Evolutionary conservation across 2,329 filamentous ascomycete genomes (phyloP).

Genomic region (Trichophyton rubrum): DNA sequence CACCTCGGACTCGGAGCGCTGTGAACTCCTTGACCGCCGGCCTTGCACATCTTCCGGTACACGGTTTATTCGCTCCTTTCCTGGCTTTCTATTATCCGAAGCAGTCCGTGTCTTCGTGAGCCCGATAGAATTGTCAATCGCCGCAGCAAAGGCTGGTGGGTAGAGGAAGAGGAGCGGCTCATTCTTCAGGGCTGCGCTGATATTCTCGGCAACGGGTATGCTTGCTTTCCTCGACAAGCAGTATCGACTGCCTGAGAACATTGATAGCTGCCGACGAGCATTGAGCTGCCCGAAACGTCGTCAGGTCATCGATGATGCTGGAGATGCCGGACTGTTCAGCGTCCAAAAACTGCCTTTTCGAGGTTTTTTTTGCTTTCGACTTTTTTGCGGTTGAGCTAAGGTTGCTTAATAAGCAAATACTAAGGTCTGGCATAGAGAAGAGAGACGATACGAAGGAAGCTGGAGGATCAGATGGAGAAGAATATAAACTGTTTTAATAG

Average conservation of each 20-base stretch:
- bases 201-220: slow-evolving; percentile 26
- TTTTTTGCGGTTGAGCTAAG: background rate
- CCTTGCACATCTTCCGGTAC: background rate
- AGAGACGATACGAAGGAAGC: background rate
- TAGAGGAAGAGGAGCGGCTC: slow-evolving; percentile 37
- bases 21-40: background rate
- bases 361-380: slow-evolving; percentile 1
- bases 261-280: slow-evolving; percentile 17
- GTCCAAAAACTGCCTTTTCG: slow-evolving; percentile 3
- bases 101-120: background rate
- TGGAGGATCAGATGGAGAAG: background rate
- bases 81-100: slow-evolving; percentile 7
- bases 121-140: slow-evolving; percentile 8
- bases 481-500: background rate
- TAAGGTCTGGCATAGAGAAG: background rate
- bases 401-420: background rate
- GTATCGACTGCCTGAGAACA: slow-evolving; percentile 33
- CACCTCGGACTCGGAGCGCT: background rate
- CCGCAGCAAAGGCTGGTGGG: slow-evolving; percentile 29
- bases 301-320: background rate
- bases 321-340: background rate
- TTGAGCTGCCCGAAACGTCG: background rate
- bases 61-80: background rate
- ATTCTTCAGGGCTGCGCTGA: slow-evolving; percentile 22
- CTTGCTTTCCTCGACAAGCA: slow-evolving; percentile 30